phyloP scores from a whole-genome alignment of 208 protist species.

The Cochliopodium minus region DNA sequence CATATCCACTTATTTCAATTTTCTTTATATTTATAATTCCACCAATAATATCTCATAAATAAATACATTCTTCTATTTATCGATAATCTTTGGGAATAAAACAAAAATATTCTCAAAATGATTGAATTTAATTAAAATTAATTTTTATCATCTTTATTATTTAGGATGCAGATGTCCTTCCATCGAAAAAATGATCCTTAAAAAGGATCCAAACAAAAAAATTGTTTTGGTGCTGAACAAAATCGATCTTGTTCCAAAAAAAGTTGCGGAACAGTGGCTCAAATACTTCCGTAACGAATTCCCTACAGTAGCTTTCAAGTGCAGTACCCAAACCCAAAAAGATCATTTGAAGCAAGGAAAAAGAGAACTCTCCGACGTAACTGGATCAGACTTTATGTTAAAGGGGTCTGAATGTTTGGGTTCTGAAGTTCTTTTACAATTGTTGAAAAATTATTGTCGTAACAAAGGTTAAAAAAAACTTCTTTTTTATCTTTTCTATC shows the following conservation, averaged over 20 bases:
- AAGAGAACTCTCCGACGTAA: background rate
- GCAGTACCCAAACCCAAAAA: slow-evolving; percentile 36
- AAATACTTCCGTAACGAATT: slow-evolving; percentile 38
- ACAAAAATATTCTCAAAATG: no score
- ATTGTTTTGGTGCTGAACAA: slow-evolving; percentile 92
- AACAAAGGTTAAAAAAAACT: no score
- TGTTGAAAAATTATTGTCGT: slow-evolving; percentile 62
- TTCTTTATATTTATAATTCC: no score
- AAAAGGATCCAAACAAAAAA: slow-evolving; percentile 54
- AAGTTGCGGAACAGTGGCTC: slow-evolving; percentile 40
- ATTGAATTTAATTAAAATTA: no score
- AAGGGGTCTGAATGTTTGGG: slow-evolving; percentile 6
- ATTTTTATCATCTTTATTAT: no score
- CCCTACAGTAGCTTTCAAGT: slow-evolving; percentile 59
- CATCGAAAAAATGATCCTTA: slow-evolving; percentile 71
- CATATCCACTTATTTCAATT: no score
- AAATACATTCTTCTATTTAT: no score
- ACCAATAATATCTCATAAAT: no score
- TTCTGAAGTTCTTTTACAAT: slow-evolving; percentile 49
- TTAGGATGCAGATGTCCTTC: slow-evolving; percentile 73
- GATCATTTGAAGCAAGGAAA: slow-evolving; percentile 11
- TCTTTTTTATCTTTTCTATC: no score
- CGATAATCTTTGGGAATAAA: no score
- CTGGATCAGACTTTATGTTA: background rate
- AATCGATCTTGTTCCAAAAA: slow-evolving; percentile 78